Evolutionary conservation across 768 basidiomycete genomes (phyloP).

Genomic region (Boletus pseudopeckii): DNA sequence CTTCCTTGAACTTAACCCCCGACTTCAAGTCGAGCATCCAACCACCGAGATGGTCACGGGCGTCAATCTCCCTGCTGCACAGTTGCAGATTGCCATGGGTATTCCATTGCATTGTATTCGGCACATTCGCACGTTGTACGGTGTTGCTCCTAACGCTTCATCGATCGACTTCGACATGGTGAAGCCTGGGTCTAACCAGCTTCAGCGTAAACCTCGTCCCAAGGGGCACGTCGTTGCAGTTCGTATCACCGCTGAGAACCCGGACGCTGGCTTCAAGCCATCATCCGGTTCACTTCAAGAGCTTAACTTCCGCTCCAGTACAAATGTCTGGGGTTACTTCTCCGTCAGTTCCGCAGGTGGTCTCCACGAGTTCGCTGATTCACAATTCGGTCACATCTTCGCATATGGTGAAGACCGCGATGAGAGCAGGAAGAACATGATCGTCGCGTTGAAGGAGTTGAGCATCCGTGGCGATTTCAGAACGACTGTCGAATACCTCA

Average conservation of each 20-base stretch:
- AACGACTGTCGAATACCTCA: slow-evolving; percentile 98
- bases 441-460: slow-evolving; percentile 95
- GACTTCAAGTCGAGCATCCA: slow-evolving; percentile 99
- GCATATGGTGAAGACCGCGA: slow-evolving; percentile 95
- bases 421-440: slow-evolving; percentile 98
- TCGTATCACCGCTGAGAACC: slow-evolving; percentile 99
- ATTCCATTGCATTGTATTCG: slow-evolving; percentile 92
- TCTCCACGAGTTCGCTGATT: slow-evolving; percentile 98
- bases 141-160: slow-evolving; percentile 82
- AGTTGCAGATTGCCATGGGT: slow-evolving; percentile 98
- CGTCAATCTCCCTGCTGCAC: slow-evolving; percentile 95
- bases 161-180: slow-evolving; percentile 98
- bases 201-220: slow-evolving; percentile 92
- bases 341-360: slow-evolving; percentile 94
- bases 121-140: slow-evolving; percentile 94
- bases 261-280: slow-evolving; percentile 99
- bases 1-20: slow-evolving; percentile 98
- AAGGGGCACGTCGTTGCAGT: slow-evolving; percentile 99
- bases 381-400: slow-evolving; percentile 99
- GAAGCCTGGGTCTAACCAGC: slow-evolving; percentile 79
- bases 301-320: slow-evolving; percentile 98
- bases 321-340: slow-evolving; percentile 99
- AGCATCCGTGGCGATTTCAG: slow-evolving; percentile 99
- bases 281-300: slow-evolving; percentile 96
- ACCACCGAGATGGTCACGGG: slow-evolving; percentile 99